Evolutionary conservation across 2,329 filamentous ascomycete genomes (phyloP).

Genomic region (Pseudogymnoascus sp.): DNA sequence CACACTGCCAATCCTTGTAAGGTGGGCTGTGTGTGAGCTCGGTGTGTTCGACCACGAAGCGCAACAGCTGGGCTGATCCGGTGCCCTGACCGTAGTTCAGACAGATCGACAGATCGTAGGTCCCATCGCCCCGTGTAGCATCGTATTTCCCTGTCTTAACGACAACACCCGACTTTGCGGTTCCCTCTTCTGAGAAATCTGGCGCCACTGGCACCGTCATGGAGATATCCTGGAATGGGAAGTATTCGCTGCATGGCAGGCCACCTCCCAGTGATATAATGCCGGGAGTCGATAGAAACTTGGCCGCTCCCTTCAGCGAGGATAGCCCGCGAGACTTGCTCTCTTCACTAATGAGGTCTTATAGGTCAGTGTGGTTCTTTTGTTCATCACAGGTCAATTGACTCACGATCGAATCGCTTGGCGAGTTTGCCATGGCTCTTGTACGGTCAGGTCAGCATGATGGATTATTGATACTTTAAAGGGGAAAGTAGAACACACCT

Average conservation of each 20-base stretch:
- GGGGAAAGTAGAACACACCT: constrained; percentile 37
- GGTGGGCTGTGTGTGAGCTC: constrained; percentile 82
- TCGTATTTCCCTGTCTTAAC: constrained; percentile 78
- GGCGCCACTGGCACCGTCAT: constrained; percentile 64
- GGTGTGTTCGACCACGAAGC: constrained; percentile 90
- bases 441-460: constrained; percentile 20
- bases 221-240: constrained; percentile 75
- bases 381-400: not conserved
- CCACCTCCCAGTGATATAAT: constrained; percentile 90
- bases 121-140: constrained; percentile 47
- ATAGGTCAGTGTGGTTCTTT: constrained; percentile 11
- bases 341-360: constrained; percentile 52
- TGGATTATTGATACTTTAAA: constrained; percentile 14
- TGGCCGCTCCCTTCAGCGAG: constrained; percentile 76
- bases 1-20: constrained; percentile 84
- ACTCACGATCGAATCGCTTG: constrained; percentile 77
- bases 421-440: constrained; percentile 58
- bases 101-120: constrained; percentile 71
- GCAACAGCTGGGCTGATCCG: constrained; percentile 77
- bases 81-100: constrained; percentile 90
- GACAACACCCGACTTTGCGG: constrained; percentile 48
- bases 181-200: constrained; percentile 62
- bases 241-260: constrained; percentile 80
- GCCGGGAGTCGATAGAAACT: constrained; percentile 67
- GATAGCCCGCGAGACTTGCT: constrained; percentile 52